Percentiles rank a stretch among this genome's conserved stretches.
phyloP scores from a whole-genome alignment of 805 yeast species.

The Saccharomycopsis sp. region DNA sequence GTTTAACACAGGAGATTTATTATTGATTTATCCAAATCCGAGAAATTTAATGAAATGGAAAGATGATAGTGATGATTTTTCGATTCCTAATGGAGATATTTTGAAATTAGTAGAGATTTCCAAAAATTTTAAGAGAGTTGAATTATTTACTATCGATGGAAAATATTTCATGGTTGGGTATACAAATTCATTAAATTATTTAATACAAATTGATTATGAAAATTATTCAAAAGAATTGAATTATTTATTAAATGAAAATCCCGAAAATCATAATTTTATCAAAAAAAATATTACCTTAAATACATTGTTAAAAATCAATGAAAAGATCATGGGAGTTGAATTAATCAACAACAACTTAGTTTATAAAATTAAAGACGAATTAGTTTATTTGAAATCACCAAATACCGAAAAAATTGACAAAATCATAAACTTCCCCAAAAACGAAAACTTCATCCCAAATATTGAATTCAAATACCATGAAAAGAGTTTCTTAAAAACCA shows the following conservation, averaged over 20 bases:
- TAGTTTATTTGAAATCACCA: background rate
- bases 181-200: too few species aligned
- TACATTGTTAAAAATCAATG: background rate
- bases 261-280: background rate
- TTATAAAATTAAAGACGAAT: too few species aligned
- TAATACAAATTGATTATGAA: background rate
- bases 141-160: background rate
- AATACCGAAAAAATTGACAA: background rate
- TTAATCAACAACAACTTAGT: background rate
- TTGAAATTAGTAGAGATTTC: conserved; percentile 19
- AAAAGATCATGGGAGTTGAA: background rate
- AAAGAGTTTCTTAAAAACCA: conserved; percentile 1
- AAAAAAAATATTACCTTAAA: too few species aligned
- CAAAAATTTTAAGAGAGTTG: conserved; percentile 13
- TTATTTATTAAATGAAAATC: background rate
- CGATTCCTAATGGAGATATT: conserved; percentile 6
- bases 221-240: background rate
- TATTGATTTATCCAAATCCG: background rate
- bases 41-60: conserved; percentile 12
- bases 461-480: too few species aligned
- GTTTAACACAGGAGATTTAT: conserved; percentile 5
- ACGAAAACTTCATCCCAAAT: too few species aligned
- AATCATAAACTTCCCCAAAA: background rate
- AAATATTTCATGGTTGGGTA: too few species aligned
- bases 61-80: background rate